Evolutionary conservation across 148 eudicot species (phyloP), one percentile per base, ranked within the genome.

Genomic region (Rhododendron henanense): DNA sequence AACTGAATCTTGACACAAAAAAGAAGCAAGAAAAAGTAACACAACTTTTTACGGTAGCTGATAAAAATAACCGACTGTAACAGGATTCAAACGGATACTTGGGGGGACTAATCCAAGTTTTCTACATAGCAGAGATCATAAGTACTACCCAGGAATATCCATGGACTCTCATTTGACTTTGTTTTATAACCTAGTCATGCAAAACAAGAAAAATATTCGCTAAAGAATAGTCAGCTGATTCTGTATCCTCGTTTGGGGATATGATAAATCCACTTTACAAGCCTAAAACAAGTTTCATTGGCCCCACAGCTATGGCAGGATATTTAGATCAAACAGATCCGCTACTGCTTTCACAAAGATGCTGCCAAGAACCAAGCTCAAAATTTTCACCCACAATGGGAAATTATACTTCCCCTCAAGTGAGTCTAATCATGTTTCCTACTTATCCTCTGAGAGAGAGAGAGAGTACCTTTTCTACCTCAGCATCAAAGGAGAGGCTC

Each of bases 401-500:
- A 44, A 44, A 78, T 18, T 4, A 77, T 23, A 77, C 39, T 37
- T 18, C 79, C n/a, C 6, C 39, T 77, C 10, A 3, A 77, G 80
- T 44, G 13, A 77, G 50, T 76, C 79, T 13, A n/a, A 6, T 8
- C 39, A 74, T 5, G 7, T 2, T 41, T 41, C 8, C 45, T 41
- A 41, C 45, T 41, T 6, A 41, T 41, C 45, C 45, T 41, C 45
- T 41, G 45, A 41, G 45, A 41, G 45, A 41, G 45, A 41, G 35
- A 45, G 33, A 47, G 84, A 33, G 37, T 88, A 93, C 95, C 95
- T 92, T 88, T 87, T 90, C 87, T 57, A 92, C 92, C 85, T 85
- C 89, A 7, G 94, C 96, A 82, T 93, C 93, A 80, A 90, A 90
- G 85, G 87, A 92, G 83, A 87, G 85, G 77, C 78, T 51, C 84